Percentiles rank a stretch among this genome's conserved stretches.
phyloP scores from a whole-genome alignment of 495 filamentous ascomycete species.

The Talaromyces ruber region DNA sequence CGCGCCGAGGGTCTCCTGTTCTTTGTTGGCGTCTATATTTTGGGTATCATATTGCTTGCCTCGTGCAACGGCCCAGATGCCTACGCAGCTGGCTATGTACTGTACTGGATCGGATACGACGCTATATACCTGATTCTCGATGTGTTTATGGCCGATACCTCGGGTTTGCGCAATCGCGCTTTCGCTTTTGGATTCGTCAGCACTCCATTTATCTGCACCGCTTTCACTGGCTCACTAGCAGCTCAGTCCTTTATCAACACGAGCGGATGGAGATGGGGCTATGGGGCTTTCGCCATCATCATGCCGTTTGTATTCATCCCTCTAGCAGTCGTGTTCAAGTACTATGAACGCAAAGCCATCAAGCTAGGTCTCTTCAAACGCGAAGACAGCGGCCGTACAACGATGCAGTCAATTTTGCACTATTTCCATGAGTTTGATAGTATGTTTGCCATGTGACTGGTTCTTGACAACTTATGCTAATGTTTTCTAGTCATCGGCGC shows the following conservation, averaged over 20 bases:
- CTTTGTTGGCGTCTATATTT: slow-evolving; percentile 24
- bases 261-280: slow-evolving; percentile 54
- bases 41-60: slow-evolving; percentile 43
- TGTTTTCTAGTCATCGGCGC: slow-evolving; percentile 41
- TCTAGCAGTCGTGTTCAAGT: slow-evolving; percentile 42
- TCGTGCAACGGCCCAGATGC: slow-evolving; percentile 35
- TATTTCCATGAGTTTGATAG: slow-evolving; percentile 55
- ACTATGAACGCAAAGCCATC: slow-evolving; percentile 53
- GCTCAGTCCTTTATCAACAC: slow-evolving; percentile 37
- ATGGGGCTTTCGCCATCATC: slow-evolving; percentile 53
- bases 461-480: not conserved
- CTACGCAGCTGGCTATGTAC: slow-evolving; percentile 42
- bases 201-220: slow-evolving; percentile 60
- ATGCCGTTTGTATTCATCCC: slow-evolving; percentile 47
- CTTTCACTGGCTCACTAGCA: slow-evolving; percentile 27
- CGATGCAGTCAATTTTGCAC: slow-evolving; percentile 37
- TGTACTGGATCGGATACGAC: slow-evolving; percentile 52
- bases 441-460: slow-evolving; percentile 14
- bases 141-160: slow-evolving; percentile 61
- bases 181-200: slow-evolving; percentile 51
- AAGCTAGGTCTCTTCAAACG: slow-evolving; percentile 27
- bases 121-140: slow-evolving; percentile 48
- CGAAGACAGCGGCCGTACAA: slow-evolving; percentile 36
- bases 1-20: slow-evolving; percentile 43
- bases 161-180: slow-evolving; percentile 52